A percentile compares a stretch with the other conserved stretches of the same genome.
phyloP scores from a whole-genome alignment of 2,329 filamentous ascomycete species.

The Fusarium sp. region DNA sequence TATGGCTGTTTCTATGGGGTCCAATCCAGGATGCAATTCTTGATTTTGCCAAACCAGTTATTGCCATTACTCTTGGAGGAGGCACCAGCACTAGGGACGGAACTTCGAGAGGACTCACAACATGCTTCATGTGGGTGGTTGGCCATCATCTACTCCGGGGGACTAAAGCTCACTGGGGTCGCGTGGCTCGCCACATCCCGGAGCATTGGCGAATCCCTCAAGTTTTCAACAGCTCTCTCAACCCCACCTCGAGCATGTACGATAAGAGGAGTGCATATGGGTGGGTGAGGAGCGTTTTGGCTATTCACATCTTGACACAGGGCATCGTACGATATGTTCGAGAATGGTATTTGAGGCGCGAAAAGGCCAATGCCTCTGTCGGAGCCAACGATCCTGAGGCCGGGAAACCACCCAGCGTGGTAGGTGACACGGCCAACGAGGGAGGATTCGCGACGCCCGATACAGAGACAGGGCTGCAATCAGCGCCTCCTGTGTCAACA shows the following conservation, averaged over 20 bases:
- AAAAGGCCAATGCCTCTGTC: constrained; percentile 63
- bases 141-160: constrained; percentile 63
- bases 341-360: constrained; percentile 72
- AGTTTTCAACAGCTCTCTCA: constrained; percentile 60
- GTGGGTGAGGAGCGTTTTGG: constrained; percentile 75
- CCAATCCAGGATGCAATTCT: constrained; percentile 89
- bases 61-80: constrained; percentile 89
- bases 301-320: constrained; percentile 80
- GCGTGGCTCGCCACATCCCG: constrained; percentile 58
- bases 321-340: constrained; percentile 77
- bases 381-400: constrained; percentile 71
- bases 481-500: constrained; percentile 60
- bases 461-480: constrained; percentile 54
- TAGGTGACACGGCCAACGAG: constrained; percentile 42
- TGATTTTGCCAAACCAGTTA: constrained; percentile 91
- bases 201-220: constrained; percentile 58
- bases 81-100: constrained; percentile 76
- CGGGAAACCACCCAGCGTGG: constrained; percentile 59
- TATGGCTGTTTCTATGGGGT: constrained; percentile 90
- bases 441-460: constrained; percentile 63
- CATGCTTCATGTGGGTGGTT: constrained; percentile 76
- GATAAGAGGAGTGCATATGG: constrained; percentile 70
- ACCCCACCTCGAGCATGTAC: constrained; percentile 54
- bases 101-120: constrained; percentile 76
- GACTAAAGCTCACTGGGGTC: constrained; percentile 60